Base-by-base conservation (phyloP, 1,284 basidiomycete species). In the Rhodotorula sp. region DNA sequence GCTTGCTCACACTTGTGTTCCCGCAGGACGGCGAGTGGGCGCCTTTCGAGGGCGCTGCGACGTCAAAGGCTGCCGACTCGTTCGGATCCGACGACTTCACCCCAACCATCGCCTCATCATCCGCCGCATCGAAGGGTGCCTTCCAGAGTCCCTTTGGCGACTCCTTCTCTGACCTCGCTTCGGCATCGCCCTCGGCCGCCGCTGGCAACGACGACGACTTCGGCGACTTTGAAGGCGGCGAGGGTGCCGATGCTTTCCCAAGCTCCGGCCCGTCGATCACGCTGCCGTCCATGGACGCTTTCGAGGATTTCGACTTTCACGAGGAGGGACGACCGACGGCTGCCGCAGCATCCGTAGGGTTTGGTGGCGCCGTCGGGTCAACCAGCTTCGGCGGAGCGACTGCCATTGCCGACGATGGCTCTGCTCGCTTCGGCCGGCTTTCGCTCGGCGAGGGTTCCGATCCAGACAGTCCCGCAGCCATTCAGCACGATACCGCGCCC, bases 121-220 rank as follows among this genome's bases (percentile, higher is more conserved):
- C 86, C 3, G 86, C 87, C 3, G 89, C 89, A 75, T 88, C 89
- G 55, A 84, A 84, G 41, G 89, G 89, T 16, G 91, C 91, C 71
- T 92, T 92, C 64, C 55, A 50, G 17, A 53, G 66, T 14, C 61
- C 66, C 54, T 73, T 67, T 44, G 16, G 49, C 23, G 25, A 46
- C 50, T 27, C 60, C 4, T 73, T 73, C 64, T 59, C 59, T 54
- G 70, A 73, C 49, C 77, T 73, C 41, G 67, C 63, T 5, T 46
- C 74, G 1, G 41, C 45, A 13, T 53, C 52, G 13, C 16, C 53
- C 16, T 34, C 10, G 16, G 16, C 14, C 53, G 25, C 14, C 9
- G 27, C 25, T 53, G 60, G 16, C 7, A 67, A 66, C 42, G 77
- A 77, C 12, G 77, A 78, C 57, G 78, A 79, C 42, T 78, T 76